Evolutionary conservation across 495 filamentous ascomycete species (phyloP).

Genomic region (Aspergillus cristatus): DNA sequence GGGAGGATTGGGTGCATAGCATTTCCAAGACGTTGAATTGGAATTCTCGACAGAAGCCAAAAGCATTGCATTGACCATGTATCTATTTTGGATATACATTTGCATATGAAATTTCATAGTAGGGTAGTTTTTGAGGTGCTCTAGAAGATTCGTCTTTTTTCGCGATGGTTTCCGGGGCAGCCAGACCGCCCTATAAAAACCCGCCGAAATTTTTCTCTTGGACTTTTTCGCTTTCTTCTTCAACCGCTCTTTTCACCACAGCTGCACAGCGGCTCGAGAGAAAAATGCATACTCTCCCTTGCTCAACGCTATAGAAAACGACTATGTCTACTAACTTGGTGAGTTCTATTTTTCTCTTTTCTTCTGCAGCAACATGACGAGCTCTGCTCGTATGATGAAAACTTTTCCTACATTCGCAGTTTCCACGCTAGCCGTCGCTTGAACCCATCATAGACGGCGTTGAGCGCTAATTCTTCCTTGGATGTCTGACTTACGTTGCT

Average conservation of each 20-base stretch:
- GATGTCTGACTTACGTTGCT: conserved; percentile 45
- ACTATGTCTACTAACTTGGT: conserved; percentile 6
- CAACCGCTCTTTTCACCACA: conserved; percentile 1
- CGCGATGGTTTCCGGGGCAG: conserved; percentile 26
- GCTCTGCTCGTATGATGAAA: conserved; percentile 44
- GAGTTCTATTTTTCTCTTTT: conserved; percentile 10
- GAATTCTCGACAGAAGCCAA: conserved; percentile 78
- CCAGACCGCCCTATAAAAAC: conserved; percentile 32
- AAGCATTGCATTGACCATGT: no score
- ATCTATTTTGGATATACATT: no score
- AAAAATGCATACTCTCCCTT: no score
- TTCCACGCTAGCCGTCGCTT: conserved; percentile 44
- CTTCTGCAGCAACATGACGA: conserved; percentile 8
- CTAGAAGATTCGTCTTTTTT: conserved; percentile 23
- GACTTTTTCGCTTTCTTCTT: conserved; percentile 12
- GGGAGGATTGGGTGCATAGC: conserved; percentile 89
- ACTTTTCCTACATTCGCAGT: conserved; percentile 45
- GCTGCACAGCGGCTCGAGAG: conserved; percentile 2
- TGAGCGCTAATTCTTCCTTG: conserved; percentile 44
- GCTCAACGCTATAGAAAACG: no score
- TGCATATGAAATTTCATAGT: neutral
- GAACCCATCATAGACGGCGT: conserved; percentile 38
- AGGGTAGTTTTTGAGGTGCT: conserved; percentile 9
- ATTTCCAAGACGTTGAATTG: conserved; percentile 86
- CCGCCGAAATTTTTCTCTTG: conserved; percentile 20